Percentiles rank a stretch among this genome's conserved stretches.
These are phyloP conservation scores for Fusarium multiceps DNA, from an alignment of 2,329 filamentous ascomycete genomes.

Conservation along the genomic window DNA sequence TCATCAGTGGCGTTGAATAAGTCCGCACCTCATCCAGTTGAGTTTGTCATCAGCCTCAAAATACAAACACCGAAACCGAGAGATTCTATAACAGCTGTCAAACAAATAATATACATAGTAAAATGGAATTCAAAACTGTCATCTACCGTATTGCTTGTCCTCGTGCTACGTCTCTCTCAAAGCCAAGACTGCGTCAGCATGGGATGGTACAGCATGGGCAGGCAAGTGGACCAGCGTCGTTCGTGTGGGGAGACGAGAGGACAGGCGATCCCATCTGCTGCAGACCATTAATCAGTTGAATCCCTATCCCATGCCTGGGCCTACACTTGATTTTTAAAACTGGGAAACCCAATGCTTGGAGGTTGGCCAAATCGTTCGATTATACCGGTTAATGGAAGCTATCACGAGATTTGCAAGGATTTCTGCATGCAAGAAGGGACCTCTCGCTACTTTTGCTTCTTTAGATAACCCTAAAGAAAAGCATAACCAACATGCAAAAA, in stretches of 20 bases:
- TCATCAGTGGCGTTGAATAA: conserved; percentile 8
- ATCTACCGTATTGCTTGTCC: conserved; percentile 10
- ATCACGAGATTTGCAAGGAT: conserved; percentile 8
- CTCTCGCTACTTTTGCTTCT: background rate
- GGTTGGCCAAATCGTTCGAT: conserved; percentile 25
- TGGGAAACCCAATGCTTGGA: conserved; percentile 1
- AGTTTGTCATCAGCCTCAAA: conserved; percentile 19
- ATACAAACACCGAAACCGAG: background rate
- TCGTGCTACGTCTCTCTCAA: background rate
- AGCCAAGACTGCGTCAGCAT: conserved; percentile 1
- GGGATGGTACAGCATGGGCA: background rate
- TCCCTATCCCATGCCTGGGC: background rate
- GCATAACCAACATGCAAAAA: background rate
- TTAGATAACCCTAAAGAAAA: background rate
- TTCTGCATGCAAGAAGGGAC: conserved; percentile 27
- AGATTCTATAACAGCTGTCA: background rate
- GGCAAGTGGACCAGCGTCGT: conserved; percentile 13
- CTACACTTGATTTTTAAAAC: background rate
- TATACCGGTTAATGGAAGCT: conserved; percentile 3
- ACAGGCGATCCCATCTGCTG: conserved; percentile 2
- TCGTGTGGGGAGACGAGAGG: conserved; percentile 27
- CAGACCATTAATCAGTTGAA: background rate
- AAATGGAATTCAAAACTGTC: background rate
- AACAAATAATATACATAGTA: background rate
- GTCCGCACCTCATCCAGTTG: background rate